Percentiles rank a stretch among this genome's conserved stretches.
Evolutionary conservation across 2,329 filamentous ascomycete species (phyloP).

Genomic region (Colletotrichum sp.): DNA sequence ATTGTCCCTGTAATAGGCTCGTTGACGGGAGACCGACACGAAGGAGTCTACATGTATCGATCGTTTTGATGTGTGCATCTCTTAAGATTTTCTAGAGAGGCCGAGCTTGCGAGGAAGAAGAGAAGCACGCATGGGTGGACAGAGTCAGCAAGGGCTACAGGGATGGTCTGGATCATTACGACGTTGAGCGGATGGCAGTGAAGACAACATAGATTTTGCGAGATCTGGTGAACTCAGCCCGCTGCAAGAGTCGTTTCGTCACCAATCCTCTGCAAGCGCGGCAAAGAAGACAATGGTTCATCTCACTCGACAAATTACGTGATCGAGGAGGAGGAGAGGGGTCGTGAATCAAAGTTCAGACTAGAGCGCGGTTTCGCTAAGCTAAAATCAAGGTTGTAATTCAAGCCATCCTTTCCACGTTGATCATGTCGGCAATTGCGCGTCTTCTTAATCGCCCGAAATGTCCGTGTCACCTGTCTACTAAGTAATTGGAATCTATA

Average conservation of each 20-base stretch:
- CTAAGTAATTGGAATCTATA: accelerated
- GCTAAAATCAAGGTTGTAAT: background rate
- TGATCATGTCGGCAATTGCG: background rate
- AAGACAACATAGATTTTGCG: background rate
- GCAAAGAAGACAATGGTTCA: background rate
- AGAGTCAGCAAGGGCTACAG: accelerated
- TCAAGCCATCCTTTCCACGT: background rate
- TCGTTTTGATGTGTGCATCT: accelerated
- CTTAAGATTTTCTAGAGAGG: background rate
- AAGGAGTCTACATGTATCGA: background rate
- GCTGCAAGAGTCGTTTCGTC: background rate
- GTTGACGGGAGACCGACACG: accelerated
- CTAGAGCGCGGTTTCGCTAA: background rate
- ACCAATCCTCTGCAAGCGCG: background rate
- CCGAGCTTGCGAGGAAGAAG: background rate
- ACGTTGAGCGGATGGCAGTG: background rate
- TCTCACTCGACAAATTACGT: background rate
- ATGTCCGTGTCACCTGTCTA: background rate
- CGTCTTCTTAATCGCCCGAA: background rate
- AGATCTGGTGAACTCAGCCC: background rate
- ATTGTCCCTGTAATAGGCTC: background rate
- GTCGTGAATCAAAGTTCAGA: background rate
- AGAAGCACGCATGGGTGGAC: background rate
- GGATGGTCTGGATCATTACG: background rate
- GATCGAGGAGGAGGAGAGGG: background rate